Evolutionary conservation across 371 early-diverging fungal genomes (phyloP), one percentile per base, ranked within the genome.

Genomic region (Conidiobolus incongruus): DNA sequence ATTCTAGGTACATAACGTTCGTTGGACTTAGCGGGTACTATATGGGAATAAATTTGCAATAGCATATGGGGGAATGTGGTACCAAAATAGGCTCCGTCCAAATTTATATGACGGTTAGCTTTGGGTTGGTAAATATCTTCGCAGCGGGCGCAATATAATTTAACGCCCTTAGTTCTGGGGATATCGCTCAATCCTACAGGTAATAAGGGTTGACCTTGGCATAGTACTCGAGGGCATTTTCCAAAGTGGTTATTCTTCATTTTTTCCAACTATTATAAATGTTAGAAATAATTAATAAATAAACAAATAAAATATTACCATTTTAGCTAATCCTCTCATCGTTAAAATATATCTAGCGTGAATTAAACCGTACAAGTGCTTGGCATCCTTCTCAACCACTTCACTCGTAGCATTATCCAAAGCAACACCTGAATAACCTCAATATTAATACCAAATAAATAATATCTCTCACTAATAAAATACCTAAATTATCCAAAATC

Each of bases 31-130:
- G 64, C 62, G 1, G 91, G 91, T 44, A 80, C 57, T 32, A 80
- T 63, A 40, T 87, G 71, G 20, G 92, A 83, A 59, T 89, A 86
- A 13, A 76, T 76, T 55, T 90, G 72, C 61, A 96, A 83, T 31
- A 98, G 65, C 70, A 98, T 76, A 52, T 92, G 89, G 21, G 96
- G 87, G 62, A 98, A 92, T 23, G 95, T 85, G 19, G 86, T 85
- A 23, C 98, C 98, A 61, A 94, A 99, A 51, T 82, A 89, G 30
- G 96, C 92, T 34, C 98, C 98, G 55, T 98, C 99, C 28, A 97
- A 72, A 30, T 67, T 50, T 6, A 67, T 67, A 58, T 82, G 81
- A 35, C 81, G 70, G 34, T 69, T 64, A 24, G 81, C 77, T 55
- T 75, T 77, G 17, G 98, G 91, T 48, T 75, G 74, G 54, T 98